Base-by-base conservation (phyloP, 192 early-diverging fungal genomes). In the Backusella australiensis region DNA sequence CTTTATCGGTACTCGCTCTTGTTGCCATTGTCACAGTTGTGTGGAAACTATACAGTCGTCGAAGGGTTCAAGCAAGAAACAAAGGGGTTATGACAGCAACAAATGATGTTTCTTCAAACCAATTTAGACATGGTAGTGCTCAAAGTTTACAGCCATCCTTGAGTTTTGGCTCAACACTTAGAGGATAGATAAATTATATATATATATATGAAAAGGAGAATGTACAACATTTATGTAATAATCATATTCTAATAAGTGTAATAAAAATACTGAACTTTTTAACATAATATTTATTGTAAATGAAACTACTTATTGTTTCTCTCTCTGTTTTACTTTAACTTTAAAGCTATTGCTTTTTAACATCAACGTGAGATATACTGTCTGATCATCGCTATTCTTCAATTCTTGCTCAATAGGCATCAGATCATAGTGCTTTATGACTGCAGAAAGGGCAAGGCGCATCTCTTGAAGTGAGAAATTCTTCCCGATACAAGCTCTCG, bases 391-490 rank as follows among this genome's bases (percentile, higher is more conserved):
- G 65, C 88, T 88, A 0, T 74, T 21, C 32, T 81, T 73, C 82
- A 95, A 90, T 71, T 96, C 93, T 34, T 90, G 8, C 6, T 75
- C 41, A 3, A 89, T 82, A 38, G 78, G 70, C 21, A 71, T 73
- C 14, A 89, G 70, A 0, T 87, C 81, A 73, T 82, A 90, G 2
- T 65, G 72, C 34, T 74, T 80, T n/a, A 90, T 26, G 5, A 90
- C 36, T 1, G 81, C 69, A 6, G 84, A 77, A 36, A 90, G 32
- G 14, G 78, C 74, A 17, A 89, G 34, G 11, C 82, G 78, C 79
- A 90, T 86, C 76, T 89, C 87, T 70, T 82, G 83, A 36, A 72
- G 75, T 7, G 86, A 83, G 73, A 90, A 83, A 36, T 84, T 83
- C 42, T 82, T 80, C 3, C 87, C 89, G 11, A 90, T 81, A 69